Evolutionary conservation across 2,329 filamentous ascomycete species (phyloP), one percentile per base, ranked within the genome.

Genomic region (Arthrinium puccinioides): DNA sequence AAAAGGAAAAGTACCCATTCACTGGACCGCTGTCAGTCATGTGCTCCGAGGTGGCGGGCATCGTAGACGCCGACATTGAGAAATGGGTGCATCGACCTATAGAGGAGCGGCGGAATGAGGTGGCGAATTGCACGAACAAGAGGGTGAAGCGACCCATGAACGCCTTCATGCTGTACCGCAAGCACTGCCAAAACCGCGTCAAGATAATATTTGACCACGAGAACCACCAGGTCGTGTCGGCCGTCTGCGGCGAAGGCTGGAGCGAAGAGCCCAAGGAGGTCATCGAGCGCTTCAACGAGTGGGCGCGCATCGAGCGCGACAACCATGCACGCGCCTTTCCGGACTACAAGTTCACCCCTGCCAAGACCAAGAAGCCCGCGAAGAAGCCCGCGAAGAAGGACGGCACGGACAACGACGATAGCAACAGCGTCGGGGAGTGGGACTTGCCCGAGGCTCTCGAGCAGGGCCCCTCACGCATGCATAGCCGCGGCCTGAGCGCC

Each of bases 121-220:
- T 83, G 9, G 73, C 78, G 29, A 74, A 76, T 50, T 74, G 79
- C 40, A 87, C 81, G 51, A 67, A 79, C 24, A 69, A 85, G 19
- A 88, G 89, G 56, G 75, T 97, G 48, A 87, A 90, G 52, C 75
- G 92, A 21, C 89, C 92, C 3, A 94, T 96, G 83, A 98, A 98
- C 60, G 90, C 87, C 1, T 98, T 97, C 66, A 95, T 98, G 84
- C 70, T 98, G 35, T 98, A 98, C 60, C 83, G 92, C 28, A 95
- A 92, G 47, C 87, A 87, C 6, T 96, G 87, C 55, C 86, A 94
- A 42, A 85, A 92, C 44, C 74, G 88, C 21, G 87, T 86, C 41
- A 95, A 95, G 61, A 70, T 76, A 36, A 86, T 81, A 70, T 86
- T 84, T 50, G 68, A 77, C 11, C 80, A 92, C 51, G 90, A 92